Evolutionary conservation across 305 asterid species (phyloP).

Genomic region (Fraxinus angustifolia): DNA sequence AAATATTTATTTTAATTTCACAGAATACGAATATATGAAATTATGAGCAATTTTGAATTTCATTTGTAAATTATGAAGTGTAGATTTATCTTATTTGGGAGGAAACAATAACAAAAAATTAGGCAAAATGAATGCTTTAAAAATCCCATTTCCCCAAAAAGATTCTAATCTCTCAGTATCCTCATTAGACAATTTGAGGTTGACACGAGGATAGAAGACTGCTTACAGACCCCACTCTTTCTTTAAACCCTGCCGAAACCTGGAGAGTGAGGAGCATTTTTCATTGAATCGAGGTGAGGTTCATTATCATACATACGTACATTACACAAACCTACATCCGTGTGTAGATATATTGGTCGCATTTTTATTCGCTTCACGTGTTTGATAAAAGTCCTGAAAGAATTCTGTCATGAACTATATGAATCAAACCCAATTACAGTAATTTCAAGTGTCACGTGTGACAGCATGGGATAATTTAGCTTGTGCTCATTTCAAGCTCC

Average conservation of each 20-base stretch:
- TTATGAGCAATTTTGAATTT: not conserved
- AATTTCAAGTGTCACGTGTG: not conserved
- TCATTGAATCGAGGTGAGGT: not conserved
- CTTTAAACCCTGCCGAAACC: not conserved
- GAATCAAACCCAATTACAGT: not conserved
- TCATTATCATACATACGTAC: not conserved
- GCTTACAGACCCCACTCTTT: not conserved
- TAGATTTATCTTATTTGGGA: not conserved
- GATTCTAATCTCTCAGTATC: too few relatives aligned
- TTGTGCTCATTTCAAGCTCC: too few relatives aligned
- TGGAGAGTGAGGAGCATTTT: not conserved
- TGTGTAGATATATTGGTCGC: not conserved
- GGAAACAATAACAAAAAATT: not conserved
- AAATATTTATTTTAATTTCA: too few relatives aligned
- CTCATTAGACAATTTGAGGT: too few relatives aligned
- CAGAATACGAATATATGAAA: too few relatives aligned
- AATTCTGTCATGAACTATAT: not conserved
- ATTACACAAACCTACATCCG: too few relatives aligned
- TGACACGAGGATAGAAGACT: too few relatives aligned
- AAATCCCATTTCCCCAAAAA: too few relatives aligned
- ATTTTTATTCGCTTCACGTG: not conserved
- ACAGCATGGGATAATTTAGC: not conserved
- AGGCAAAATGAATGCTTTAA: too few relatives aligned
- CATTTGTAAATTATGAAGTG: not conserved
- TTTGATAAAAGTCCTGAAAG: not conserved